Conservation (phyloP, 2,329 filamentous ascomycete genomes). For the Zasmidium citrigriseum region DNA sequence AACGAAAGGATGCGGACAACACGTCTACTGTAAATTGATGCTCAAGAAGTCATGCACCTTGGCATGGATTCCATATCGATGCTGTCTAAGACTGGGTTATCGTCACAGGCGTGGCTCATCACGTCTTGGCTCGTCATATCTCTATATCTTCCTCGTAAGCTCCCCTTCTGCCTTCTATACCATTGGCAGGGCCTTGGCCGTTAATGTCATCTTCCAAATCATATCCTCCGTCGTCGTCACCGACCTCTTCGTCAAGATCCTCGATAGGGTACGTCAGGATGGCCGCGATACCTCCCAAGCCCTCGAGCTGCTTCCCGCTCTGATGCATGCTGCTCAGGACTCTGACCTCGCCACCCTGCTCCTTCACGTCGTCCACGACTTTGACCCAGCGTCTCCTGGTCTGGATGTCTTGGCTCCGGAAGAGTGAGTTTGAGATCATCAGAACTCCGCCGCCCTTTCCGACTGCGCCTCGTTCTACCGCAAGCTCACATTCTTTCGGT, state of each 20-base stretch:
- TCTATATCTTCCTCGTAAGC: conserved; percentile 10
- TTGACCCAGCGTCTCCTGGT: conserved; percentile 78
- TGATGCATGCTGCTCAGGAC: conserved; percentile 94
- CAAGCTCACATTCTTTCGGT: conserved; percentile 74
- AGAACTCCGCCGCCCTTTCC: conserved; percentile 82
- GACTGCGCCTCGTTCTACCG: conserved; percentile 84
- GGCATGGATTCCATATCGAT: background rate
- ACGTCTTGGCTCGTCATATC: background rate
- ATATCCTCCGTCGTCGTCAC: conserved; percentile 20
- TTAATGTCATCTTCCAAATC: conserved; percentile 20
- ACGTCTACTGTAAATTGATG: too few species aligned
- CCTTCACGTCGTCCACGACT: conserved; percentile 83
- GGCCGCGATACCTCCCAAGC: conserved; percentile 82
- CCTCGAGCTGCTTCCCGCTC: conserved; percentile 82
- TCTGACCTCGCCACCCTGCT: conserved; percentile 80
- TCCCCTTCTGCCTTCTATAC: conserved; percentile 23
- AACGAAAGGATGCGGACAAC: too few species aligned
- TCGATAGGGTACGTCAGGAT: conserved; percentile 90
- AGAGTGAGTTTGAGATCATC: conserved; percentile 83
- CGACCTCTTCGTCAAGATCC: conserved; percentile 65
- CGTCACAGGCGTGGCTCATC: background rate
- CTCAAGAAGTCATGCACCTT: too few species aligned
- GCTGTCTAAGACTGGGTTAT: background rate
- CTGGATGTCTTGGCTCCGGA: conserved; percentile 77
- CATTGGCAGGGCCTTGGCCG: conserved; percentile 9